These are phyloP conservation scores for Starmera quercuum DNA, from an alignment of 805 yeast genomes.

Conservation along the genomic window DNA sequence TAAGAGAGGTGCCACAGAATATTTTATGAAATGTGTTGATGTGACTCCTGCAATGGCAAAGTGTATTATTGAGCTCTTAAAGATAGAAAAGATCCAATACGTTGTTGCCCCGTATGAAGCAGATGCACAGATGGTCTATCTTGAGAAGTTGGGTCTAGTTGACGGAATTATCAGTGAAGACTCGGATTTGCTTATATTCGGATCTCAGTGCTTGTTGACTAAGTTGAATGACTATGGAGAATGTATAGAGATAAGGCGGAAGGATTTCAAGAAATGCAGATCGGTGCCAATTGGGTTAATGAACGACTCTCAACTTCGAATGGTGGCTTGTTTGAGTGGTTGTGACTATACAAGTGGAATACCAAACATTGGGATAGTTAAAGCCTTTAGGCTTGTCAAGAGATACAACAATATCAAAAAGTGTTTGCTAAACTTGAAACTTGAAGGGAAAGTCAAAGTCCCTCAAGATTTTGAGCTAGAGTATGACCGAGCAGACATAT, in stretches of 20 bases:
- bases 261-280: slow-evolving; percentile 42
- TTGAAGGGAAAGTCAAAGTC: slow-evolving; percentile 50
- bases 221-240: slow-evolving; percentile 67
- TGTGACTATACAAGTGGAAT: slow-evolving; percentile 94
- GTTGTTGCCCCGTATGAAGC: slow-evolving; percentile 98
- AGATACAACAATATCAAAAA: slow-evolving; percentile 44
- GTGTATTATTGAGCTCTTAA: slow-evolving; percentile 67
- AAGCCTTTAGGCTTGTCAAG: slow-evolving; percentile 57
- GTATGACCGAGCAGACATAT: slow-evolving; percentile 58
- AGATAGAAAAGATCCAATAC: slow-evolving; percentile 47
- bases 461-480: slow-evolving; percentile 56
- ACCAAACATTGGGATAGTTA: slow-evolving; percentile 70
- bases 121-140: slow-evolving; percentile 90
- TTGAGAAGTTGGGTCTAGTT: slow-evolving; percentile 67
- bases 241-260: slow-evolving; percentile 62
- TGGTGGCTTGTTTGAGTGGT: slow-evolving; percentile 86
- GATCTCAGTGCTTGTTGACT: slow-evolving; percentile 68
- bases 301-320: slow-evolving; percentile 51
- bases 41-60: slow-evolving; percentile 91
- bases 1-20: slow-evolving; percentile 52
- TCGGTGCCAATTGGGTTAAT: slow-evolving; percentile 44
- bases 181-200: slow-evolving; percentile 86
- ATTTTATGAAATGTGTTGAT: slow-evolving; percentile 72
- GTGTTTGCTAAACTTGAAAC: slow-evolving; percentile 45
- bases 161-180: slow-evolving; percentile 91